These are phyloP conservation scores for Papilionanthe hybrid DNA, from an alignment of 116 monocot species.

Conservation along the genomic window DNA sequence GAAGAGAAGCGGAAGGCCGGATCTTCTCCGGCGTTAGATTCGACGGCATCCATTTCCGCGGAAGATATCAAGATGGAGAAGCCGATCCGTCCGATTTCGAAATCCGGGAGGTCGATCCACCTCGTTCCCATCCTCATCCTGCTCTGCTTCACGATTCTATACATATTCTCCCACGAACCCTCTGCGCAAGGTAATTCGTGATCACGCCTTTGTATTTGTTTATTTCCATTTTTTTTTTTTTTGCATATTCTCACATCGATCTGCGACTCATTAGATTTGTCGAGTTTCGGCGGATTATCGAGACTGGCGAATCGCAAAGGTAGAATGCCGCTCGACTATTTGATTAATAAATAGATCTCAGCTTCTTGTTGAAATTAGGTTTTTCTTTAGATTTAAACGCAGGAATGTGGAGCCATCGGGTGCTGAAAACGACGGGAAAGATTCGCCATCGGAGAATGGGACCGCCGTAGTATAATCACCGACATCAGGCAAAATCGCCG, in stretches of 20 bases:
- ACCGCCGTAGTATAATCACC: not conserved
- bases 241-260: not conserved
- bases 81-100: not conserved
- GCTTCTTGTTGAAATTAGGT: not conserved
- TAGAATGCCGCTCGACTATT: conserved; percentile 1
- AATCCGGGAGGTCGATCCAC: conserved; percentile 8
- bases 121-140: conserved; percentile 10
- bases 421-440: not conserved
- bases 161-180: conserved; percentile 15
- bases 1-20: not conserved
- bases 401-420: conserved; percentile 3
- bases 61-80: conserved; percentile 7
- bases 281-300: not conserved
- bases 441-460: not conserved
- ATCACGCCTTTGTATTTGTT: not conserved
- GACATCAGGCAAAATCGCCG: not conserved
- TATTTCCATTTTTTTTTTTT: too few relatives aligned
- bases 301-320: not conserved
- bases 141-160: conserved; percentile 10
- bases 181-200: not conserved
- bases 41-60: not conserved
- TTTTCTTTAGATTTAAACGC: not conserved
- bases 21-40: not conserved
- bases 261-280: not conserved
- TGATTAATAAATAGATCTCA: not conserved